Evolutionary conservation across 2,329 filamentous ascomycete genomes (phyloP), one percentile per base, ranked within the genome.

Genomic region (Cercospora sp.): DNA sequence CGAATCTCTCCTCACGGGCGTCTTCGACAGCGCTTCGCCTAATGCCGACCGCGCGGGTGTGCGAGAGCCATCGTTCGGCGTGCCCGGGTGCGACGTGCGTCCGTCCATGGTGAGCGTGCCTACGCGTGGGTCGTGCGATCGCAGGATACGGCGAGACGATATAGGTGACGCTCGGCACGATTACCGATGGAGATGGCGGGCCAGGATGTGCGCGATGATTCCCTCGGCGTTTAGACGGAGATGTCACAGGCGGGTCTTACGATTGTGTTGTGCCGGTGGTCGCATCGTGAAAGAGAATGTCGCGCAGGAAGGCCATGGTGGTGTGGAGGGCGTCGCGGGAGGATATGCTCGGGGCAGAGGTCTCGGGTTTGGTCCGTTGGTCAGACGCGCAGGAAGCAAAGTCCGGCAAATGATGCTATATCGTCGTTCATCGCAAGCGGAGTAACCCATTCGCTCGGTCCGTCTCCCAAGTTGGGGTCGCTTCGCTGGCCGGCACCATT

Each of bases 1-100:
- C 28, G 75, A 78, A 68, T 77, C 75, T 58, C 74, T 71, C 40
- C 76, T 74, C 57, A 77, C 71, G 18, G 74, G 74, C 21, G 73
- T 72, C 34, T 71, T 69, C 43, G 73, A 64, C 43, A 77, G 65
- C 21, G 75, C 76, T 49, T 76, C 75, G 60, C 74, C 74, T 66
- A 77, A 66, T n/a, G 75, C 72, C 26, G 69, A 66, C 21, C 68
- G 63, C 30, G 65, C 66, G 12, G 65, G 66, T 12, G 51, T 69
- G 37, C 62, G 60, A 58, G 40, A 63, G 60, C 66, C 62, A 64
- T 53, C 65, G 34, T 61, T 68, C 21, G 73, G 72, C 40, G 72
- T 73, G 10, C 69, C 68, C 5, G 74, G 70, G 51, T 69, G 32
- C 26, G 72, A 67, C n/a, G 18, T 57, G 21, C 67, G 63, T 37